Percentiles rank a stretch among this genome's conserved stretches.
Conservation (phyloP, 495 filamentous ascomycete species). For the Aspergillus incahuasiensis region DNA sequence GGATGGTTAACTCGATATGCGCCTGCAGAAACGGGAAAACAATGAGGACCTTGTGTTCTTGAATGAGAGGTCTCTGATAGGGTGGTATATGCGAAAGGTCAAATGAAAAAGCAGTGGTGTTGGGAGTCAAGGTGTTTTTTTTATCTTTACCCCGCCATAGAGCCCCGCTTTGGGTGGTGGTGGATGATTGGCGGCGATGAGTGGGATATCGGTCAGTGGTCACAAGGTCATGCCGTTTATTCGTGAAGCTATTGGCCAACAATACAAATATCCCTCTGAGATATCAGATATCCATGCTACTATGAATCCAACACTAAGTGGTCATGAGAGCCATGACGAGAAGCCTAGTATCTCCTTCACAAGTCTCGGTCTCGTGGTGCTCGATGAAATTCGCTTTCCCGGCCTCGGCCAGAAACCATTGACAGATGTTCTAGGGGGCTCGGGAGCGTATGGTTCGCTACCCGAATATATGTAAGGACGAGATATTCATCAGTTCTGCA, state of each 20-base stretch:
- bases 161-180: conserved; percentile 12
- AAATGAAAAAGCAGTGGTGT: background rate
- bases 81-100: too few species aligned
- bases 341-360: conserved; percentile 19
- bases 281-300: background rate
- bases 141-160: conserved; percentile 5
- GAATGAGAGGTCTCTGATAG: background rate
- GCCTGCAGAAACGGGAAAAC: background rate
- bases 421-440: conserved; percentile 31
- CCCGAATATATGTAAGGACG: background rate
- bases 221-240: conserved; percentile 2
- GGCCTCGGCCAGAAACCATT: conserved; percentile 17
- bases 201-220: conserved; percentile 1
- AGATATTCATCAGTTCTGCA: background rate
- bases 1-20: background rate
- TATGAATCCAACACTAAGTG: background rate
- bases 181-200: conserved; percentile 4
- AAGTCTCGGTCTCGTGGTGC: conserved; percentile 32
- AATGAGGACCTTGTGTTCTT: background rate
- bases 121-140: background rate
- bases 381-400: conserved; percentile 31
- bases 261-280: background rate
- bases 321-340: background rate
- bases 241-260: background rate
- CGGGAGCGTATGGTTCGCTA: conserved; percentile 31